These are phyloP conservation scores for Craterostigma plantagineum DNA, from an alignment of 257 asterid species.

Conservation along the genomic window DNA sequence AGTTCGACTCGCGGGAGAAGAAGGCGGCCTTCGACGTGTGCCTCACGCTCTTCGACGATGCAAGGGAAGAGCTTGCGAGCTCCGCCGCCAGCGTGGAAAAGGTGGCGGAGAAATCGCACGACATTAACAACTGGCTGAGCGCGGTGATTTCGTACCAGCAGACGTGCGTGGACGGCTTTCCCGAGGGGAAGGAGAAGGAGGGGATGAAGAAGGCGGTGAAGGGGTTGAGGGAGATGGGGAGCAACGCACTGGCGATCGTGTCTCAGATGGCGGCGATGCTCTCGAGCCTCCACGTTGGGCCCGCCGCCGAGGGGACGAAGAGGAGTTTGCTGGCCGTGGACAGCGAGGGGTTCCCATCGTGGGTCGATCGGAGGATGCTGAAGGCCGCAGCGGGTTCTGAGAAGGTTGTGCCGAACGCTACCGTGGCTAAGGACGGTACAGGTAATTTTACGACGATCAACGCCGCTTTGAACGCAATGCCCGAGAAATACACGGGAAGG, in stretches of 20 bases:
- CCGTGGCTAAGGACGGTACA: constrained; percentile 61
- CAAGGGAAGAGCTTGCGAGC: constrained; percentile 29
- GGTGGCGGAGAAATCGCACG: constrained; percentile 8
- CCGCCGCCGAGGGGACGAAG: constrained; percentile 6
- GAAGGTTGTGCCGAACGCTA: constrained; percentile 26
- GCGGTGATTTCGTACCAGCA: constrained; percentile 43
- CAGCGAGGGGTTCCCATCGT: constrained; percentile 16
- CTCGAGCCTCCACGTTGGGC: neutral
- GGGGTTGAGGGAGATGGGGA: constrained; percentile 20
- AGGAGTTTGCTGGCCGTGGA: constrained; percentile 19
- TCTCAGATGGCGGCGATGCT: constrained; percentile 11
- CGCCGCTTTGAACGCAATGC: constrained; percentile 56
- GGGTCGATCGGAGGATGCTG: constrained; percentile 49
- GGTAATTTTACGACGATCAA: constrained; percentile 41
- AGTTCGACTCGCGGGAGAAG: constrained; percentile 20
- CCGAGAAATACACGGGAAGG: constrained; percentile 43
- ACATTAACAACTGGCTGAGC: constrained; percentile 37
- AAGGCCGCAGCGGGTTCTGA: constrained; percentile 13
- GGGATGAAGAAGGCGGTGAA: constrained; percentile 16
- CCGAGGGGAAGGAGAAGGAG: constrained; percentile 26
- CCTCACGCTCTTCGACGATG: constrained; percentile 22
- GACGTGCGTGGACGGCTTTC: constrained; percentile 41
- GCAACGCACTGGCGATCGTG: constrained; percentile 41
- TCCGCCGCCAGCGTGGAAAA: constrained; percentile 13
- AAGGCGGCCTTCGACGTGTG: constrained; percentile 31